These are phyloP conservation scores for Exophiala xenobiotica DNA, from an alignment of 2,329 filamentous ascomycete species.

Conservation along the genomic window DNA sequence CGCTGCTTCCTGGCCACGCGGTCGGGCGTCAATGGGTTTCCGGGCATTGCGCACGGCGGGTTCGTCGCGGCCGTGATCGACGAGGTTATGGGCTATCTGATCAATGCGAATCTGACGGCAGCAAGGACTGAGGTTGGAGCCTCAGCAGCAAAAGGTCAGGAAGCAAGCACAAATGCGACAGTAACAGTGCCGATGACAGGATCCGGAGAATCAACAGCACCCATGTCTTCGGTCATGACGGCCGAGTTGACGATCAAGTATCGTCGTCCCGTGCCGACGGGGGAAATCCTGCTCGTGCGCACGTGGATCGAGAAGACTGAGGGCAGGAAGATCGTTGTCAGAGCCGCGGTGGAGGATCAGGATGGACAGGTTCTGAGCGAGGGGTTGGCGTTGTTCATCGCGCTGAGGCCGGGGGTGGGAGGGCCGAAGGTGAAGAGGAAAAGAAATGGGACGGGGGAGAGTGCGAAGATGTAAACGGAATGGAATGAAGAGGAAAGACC, in stretches of 20 bases:
- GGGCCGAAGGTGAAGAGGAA: no score
- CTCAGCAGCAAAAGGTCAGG: background rate
- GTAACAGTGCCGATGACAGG: conserved; percentile 3
- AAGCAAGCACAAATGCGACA: no score
- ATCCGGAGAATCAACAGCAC: background rate
- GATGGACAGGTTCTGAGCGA: background rate
- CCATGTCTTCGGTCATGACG: background rate
- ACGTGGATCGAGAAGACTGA: conserved; percentile 5
- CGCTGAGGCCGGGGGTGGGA: no score
- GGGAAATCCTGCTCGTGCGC: conserved; percentile 1
- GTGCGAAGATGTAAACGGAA: background rate
- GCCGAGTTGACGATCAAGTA: conserved; percentile 6
- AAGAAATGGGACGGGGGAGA: background rate
- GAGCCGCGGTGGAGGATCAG: conserved; percentile 1
- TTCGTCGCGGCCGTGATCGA: conserved; percentile 10
- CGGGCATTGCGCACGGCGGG: conserved; percentile 5
- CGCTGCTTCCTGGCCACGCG: background rate
- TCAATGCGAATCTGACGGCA: background rate
- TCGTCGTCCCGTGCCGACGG: conserved; percentile 3
- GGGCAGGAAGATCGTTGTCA: conserved; percentile 5
- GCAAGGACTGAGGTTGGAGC: background rate
- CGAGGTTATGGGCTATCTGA: conserved; percentile 8
- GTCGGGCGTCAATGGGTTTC: conserved; percentile 4
- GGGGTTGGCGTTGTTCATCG: background rate
- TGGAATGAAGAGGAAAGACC: no score